A percentile compares a stretch with the other conserved stretches of the same genome.
Evolutionary conservation across 768 basidiomycete species (phyloP).

Genomic region (Boletus patriciae): DNA sequence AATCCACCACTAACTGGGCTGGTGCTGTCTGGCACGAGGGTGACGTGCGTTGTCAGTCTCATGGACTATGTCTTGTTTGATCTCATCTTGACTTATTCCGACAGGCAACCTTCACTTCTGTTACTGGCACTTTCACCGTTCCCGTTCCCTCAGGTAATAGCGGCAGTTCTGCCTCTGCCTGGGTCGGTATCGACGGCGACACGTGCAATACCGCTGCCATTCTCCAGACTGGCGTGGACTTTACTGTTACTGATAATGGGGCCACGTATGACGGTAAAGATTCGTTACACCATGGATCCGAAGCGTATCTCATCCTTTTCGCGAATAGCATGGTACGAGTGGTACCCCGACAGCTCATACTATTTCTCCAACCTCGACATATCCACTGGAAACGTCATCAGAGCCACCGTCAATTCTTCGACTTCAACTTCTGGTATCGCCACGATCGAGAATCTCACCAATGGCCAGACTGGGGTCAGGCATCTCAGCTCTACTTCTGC

Average conservation of each 20-base stretch:
- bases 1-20: neutral
- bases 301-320: neutral
- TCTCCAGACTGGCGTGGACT: slow-evolving; percentile 4
- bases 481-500: neutral
- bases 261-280: slow-evolving; percentile 3
- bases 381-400: slow-evolving; percentile 5
- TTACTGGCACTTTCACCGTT: slow-evolving; percentile 2
- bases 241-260: neutral
- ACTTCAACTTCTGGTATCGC: slow-evolving; percentile 1
- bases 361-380: neutral
- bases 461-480: neutral
- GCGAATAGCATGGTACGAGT: slow-evolving; percentile 11
- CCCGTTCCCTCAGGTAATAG: neutral
- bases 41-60: neutral
- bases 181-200: slow-evolving; percentile 12
- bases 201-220: neutral
- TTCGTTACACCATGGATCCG: too few relatives aligned
- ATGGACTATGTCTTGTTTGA: neutral
- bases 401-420: neutral
- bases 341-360: neutral
- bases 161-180: neutral
- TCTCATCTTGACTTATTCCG: neutral
- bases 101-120: slow-evolving; percentile 5
- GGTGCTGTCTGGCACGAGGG: neutral
- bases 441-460: slow-evolving; percentile 8